These are phyloP conservation scores for Phytophthora fragariaefolia DNA, from an alignment of 352 stramenopile genomes.

Conservation along the genomic window DNA sequence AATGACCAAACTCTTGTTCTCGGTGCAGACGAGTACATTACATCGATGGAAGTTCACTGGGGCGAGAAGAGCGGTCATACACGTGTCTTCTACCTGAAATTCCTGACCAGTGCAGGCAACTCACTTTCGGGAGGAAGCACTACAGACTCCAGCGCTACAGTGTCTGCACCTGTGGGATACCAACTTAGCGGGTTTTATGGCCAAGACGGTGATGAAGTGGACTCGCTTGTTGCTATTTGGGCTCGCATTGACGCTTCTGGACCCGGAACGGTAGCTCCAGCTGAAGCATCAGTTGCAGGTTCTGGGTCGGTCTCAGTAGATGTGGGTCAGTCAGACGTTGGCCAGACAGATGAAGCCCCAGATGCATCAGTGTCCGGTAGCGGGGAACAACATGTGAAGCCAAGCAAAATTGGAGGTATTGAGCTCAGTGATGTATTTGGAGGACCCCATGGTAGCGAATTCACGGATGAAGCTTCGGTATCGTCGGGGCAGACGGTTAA, in stretches of 20 bases:
- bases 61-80: conserved; percentile 23
- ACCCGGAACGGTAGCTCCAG: conserved; percentile 6
- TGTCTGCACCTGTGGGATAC: conserved; percentile 18
- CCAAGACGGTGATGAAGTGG: conserved; percentile 27
- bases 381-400: conserved; percentile 16
- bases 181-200: conserved; percentile 27
- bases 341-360: background rate
- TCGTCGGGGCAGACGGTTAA: conserved; percentile 34
- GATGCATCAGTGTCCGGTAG: conserved; percentile 23
- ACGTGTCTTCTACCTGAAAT: conserved; percentile 30
- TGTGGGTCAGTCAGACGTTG: conserved; percentile 16
- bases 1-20: conserved; percentile 20
- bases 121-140: conserved; percentile 11
- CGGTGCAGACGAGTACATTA: conserved; percentile 22
- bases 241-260: conserved; percentile 11
- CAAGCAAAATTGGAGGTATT: conserved; percentile 20
- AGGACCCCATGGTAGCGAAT: conserved; percentile 48
- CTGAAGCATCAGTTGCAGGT: background rate
- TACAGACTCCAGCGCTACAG: conserved; percentile 13
- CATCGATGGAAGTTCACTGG: conserved; percentile 32
- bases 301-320: conserved; percentile 16
- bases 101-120: conserved; percentile 26
- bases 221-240: conserved; percentile 28
- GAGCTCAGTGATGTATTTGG: conserved; percentile 43
- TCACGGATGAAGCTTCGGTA: conserved; percentile 40